Base-by-base conservation (phyloP, 164 flowering plant genomes). In the Vitis rupestris region DNA sequence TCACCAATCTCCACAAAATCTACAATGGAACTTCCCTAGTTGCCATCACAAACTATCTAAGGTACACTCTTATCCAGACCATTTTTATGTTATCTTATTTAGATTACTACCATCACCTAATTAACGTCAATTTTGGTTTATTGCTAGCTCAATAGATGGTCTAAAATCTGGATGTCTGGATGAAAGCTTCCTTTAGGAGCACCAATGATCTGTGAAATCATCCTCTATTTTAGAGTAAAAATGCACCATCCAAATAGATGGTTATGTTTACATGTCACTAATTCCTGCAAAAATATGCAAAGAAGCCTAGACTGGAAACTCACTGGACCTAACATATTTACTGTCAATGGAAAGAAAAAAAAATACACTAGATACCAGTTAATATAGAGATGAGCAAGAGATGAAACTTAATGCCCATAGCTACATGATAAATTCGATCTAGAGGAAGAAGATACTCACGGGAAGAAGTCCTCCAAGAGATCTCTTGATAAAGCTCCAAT, bases 401-500 rank as follows among this genome's bases (percentile, higher is more conserved):
- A 30, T 12, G 12, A 66, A 66, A 58, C 29, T 17, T 3, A 17
- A 44, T 30, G 11, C 5, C 27, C 29, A 10, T 12, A 30, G 44
- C 52, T 13, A 16, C 16, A 62, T 31, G 3, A 54, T 30, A 54
- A 68, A 66, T 65, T 63, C 12, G 50, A 16, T 19, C 4, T 12
- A 50, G 52, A 60, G 30, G 51, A 52, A 59, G 54, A 61, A 67
- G 47, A 44, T 76, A 87, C 98, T 90, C 78, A 96, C 99, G 86
- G 93, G 14, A 84, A 16, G 72, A 91, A 96, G 61, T 96, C 99
- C 64, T 83, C 84, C 37, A 84, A 73, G 8, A 96, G 90, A 81
- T 96, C 99, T 80, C 97, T 88, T 23, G 97, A 88, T 69, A 96
- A 75, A 76, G 87, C 90, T 54, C 93, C 93, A 77, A 91, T 84